Conservation (phyloP, 2,329 filamentous ascomycete species). For the Chaetomiaceae sp. region DNA sequence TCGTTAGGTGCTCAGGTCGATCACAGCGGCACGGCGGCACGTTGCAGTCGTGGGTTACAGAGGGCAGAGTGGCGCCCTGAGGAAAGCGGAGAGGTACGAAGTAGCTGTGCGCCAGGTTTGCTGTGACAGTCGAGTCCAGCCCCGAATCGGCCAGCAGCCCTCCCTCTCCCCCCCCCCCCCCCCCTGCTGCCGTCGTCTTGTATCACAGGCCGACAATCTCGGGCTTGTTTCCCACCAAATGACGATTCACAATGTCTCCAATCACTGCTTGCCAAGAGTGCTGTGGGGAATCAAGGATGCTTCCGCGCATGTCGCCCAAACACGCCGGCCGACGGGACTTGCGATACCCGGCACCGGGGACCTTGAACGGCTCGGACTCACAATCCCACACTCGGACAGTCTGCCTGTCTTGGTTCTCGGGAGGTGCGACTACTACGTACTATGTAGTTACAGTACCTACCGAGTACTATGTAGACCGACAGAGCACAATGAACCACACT, state of each 20-base stretch:
- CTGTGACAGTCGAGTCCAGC: slow-evolving; percentile 1
- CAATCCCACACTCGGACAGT: not conserved
- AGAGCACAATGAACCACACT: not conserved
- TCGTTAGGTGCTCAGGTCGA: not conserved
- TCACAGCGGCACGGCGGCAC: slow-evolving; percentile 2
- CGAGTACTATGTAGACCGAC: not conserved
- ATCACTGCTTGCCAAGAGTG: slow-evolving; percentile 10
- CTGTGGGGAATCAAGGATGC: not conserved
- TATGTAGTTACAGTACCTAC: no score
- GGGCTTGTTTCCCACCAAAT: slow-evolving; percentile 1
- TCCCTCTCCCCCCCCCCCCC: not conserved
- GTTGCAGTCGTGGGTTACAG: slow-evolving; percentile 2
- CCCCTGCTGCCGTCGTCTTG: slow-evolving; percentile 1
- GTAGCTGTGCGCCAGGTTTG: not conserved
- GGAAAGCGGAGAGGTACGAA: slow-evolving; percentile 4
- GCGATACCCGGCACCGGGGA: not conserved
- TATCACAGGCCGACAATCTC: slow-evolving; percentile 7
- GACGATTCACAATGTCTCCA: slow-evolving; percentile 5
- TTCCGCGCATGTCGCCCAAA: not conserved
- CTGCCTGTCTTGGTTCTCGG: not conserved
- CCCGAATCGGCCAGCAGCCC: slow-evolving; percentile 7
- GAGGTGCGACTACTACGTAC: no score
- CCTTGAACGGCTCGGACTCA: not conserved
- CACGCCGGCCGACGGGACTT: not conserved
- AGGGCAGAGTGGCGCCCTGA: not conserved